A percentile compares a stretch with the other conserved stretches of the same genome.
phyloP scores from a whole-genome alignment of 2,329 filamentous ascomycete species.

The Dactylonectria estremocensis region DNA sequence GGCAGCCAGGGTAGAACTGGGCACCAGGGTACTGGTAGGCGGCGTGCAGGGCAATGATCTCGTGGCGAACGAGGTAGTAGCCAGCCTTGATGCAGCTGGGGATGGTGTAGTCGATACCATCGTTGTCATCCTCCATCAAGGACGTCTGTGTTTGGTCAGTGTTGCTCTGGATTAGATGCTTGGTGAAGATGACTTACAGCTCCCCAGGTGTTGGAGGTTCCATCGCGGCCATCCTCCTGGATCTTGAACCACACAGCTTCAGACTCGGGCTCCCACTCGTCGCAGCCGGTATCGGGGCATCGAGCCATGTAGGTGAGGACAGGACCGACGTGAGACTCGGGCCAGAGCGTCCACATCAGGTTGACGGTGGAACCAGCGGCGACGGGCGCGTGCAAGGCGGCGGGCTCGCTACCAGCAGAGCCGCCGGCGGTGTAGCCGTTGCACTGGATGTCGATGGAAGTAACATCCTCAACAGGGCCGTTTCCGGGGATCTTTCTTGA shows the following conservation, averaged over 20 bases:
- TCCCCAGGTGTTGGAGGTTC: slow-evolving; percentile 66
- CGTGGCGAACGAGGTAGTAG: slow-evolving; percentile 72
- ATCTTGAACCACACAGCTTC: slow-evolving; percentile 71
- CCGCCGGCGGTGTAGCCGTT: slow-evolving; percentile 67
- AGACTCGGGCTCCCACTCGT: slow-evolving; percentile 63
- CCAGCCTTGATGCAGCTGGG: slow-evolving; percentile 66
- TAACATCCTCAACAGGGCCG: slow-evolving; percentile 69
- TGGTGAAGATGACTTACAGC: slow-evolving; percentile 47
- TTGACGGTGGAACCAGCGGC: slow-evolving; percentile 68
- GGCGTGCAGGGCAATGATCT: slow-evolving; percentile 69
- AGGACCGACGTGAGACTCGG: slow-evolving; percentile 67
- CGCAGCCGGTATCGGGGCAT: slow-evolving; percentile 68
- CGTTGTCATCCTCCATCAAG: slow-evolving; percentile 62
- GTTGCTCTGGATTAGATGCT: neutral
- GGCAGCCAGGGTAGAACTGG: slow-evolving; percentile 72
- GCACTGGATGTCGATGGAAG: slow-evolving; percentile 69
- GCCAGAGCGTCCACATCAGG: slow-evolving; percentile 69
- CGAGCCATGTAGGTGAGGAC: slow-evolving; percentile 73
- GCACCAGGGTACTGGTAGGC: slow-evolving; percentile 65
- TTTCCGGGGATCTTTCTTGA: slow-evolving; percentile 72
- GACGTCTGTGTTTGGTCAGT: slow-evolving; percentile 50
- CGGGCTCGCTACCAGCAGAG: slow-evolving; percentile 64
- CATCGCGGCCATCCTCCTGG: slow-evolving; percentile 64
- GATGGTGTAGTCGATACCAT: slow-evolving; percentile 66
- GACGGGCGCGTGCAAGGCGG: slow-evolving; percentile 67